Base-by-base conservation (phyloP, 1,284 basidiomycete species). In the Ganoderma boninense region DNA sequence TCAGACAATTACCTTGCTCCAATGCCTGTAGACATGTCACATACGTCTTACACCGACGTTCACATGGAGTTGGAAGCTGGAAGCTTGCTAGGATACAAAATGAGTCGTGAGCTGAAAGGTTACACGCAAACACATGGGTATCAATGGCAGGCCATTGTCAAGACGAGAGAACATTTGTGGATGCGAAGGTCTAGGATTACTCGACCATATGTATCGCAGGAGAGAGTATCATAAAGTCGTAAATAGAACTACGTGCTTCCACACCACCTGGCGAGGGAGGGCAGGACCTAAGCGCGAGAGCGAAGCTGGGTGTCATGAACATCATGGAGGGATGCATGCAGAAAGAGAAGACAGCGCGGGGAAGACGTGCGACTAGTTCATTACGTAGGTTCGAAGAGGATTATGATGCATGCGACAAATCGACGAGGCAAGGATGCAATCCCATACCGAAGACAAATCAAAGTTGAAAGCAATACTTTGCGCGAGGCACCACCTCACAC, bases 141-240 rank as follows among this genome's bases (percentile, higher is more conserved):
- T 57, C 66, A 57, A 35, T 16, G 56, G 57, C 67, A 43, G 57
- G 40, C 20, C 44, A 59, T 60, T 60, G 35, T 32, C 46, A 26
- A 62, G 35, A 56, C 43, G 46, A 42, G 16, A 56, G 35, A 56
- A 62, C 29, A 49, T n/a, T 35, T 65, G 65, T 52, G 57, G 46
- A 60, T 61, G 60, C 60, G 42, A 49, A 63, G 68, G 65, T 72
- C 67, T 73, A 69, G 62, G 46, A 76, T 72, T 76, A 72, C 71
- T 69, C 69, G 72, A 71, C 65, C 71, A 70, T 75, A 74, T 46
- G 65, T 69, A 73, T 66, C 68, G 67, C 52, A 64, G 67, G 29
- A 44, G 40, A 63, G 43, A 49, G 64, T 69, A 69, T 40, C 69
- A 56, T 66, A 67, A 62, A 64, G 49, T 61, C 70, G 68, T 69